Percentiles rank a stretch among this genome's conserved stretches.
Evolutionary conservation across 352 stramenopile genomes (phyloP).

Genomic region (Phytopythium cucurbitacearum): DNA sequence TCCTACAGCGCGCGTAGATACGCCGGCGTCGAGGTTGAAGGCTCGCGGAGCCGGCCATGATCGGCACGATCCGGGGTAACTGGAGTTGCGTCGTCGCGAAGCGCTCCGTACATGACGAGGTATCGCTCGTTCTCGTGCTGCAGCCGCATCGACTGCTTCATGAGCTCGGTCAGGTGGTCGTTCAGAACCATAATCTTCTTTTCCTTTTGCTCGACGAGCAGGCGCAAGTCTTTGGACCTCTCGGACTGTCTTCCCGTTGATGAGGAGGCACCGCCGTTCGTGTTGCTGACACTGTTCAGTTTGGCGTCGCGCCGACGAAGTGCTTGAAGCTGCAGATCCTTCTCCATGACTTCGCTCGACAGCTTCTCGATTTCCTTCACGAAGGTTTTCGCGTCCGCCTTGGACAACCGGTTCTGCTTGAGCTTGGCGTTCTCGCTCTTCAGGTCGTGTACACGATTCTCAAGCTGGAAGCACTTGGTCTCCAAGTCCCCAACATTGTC

Average conservation of each 20-base stretch:
- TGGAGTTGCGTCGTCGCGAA: constrained; percentile 6
- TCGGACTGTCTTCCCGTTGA: constrained; percentile 15
- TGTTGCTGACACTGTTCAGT: constrained; percentile 8
- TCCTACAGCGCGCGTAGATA: too few species aligned
- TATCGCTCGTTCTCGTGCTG: constrained; percentile 75
- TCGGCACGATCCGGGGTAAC: too few species aligned
- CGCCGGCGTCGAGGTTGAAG: too few species aligned
- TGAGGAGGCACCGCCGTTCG: constrained; percentile 9
- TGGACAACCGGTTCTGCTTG: constrained; percentile 37
- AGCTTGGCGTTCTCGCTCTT: constrained; percentile 45
- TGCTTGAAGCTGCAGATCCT: constrained; percentile 41
- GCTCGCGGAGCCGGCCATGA: too few species aligned
- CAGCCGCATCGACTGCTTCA: constrained; percentile 70
- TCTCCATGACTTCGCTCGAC: constrained; percentile 36
- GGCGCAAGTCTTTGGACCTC: constrained; percentile 48
- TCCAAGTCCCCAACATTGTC: constrained; percentile 24
- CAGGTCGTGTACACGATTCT: constrained; percentile 42
- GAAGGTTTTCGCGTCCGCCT: constrained; percentile 40
- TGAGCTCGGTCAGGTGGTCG: constrained; percentile 81
- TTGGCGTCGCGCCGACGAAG: constrained; percentile 19
- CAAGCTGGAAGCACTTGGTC: constrained; percentile 35
- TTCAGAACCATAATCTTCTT: constrained; percentile 82
- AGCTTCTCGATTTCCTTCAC: constrained; percentile 51
- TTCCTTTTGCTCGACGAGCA: constrained; percentile 52
- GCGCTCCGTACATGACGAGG: constrained; percentile 26